Evolutionary conservation across 495 filamentous ascomycete species (phyloP), one percentile per base, ranked within the genome.

Genomic region (Hyaloscypha variabilis): DNA sequence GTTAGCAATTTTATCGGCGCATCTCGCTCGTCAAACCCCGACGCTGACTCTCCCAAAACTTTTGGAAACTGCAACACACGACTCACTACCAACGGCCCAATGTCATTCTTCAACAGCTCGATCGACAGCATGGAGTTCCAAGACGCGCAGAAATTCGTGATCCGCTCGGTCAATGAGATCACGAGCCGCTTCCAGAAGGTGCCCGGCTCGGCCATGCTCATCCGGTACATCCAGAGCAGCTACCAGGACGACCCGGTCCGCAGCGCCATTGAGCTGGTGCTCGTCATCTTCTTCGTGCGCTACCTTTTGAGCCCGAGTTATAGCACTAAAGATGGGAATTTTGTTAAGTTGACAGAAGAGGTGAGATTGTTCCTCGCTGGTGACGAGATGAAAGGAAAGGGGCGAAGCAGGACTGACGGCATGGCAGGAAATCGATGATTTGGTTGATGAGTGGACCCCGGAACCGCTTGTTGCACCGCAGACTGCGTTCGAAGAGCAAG

Each of bases 241-340:
- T 98, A 99, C 78, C 95, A 98, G 78, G 90, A 99, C 76, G 95
- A 99, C 64, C 95, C 95, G 14, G 85, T 98, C 62, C 89, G 95
- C 24, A 95, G 90, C 26, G 93, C 93, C 1, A 91, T 99, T 68
- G 95, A 99, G 76, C 81, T 99, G 42, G 88, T 98, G 62, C 86
- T 99, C 56, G 92, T 99, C 67, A 85, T 99, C 56, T 99, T 99
- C 78, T 94, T 94, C 58, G 87, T 99, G 24, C 86, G 94, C 53
- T 99, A 99, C 72, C 82, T 99, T 23, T 82, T 98, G 50, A 88
- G 93, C 42, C 94, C 96, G 2, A 91, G 88, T 50, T 99, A 98
- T 77, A 90, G 91, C 58, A 97, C 93, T 62, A 84, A 88, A 67
- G 94, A 90, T 72, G 88, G 90, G 58, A 94, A 92, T 67, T 90